These are phyloP conservation scores for Sodiomyces alkalinus DNA, from an alignment of 2,329 filamentous ascomycete genomes.

Conservation along the genomic window DNA sequence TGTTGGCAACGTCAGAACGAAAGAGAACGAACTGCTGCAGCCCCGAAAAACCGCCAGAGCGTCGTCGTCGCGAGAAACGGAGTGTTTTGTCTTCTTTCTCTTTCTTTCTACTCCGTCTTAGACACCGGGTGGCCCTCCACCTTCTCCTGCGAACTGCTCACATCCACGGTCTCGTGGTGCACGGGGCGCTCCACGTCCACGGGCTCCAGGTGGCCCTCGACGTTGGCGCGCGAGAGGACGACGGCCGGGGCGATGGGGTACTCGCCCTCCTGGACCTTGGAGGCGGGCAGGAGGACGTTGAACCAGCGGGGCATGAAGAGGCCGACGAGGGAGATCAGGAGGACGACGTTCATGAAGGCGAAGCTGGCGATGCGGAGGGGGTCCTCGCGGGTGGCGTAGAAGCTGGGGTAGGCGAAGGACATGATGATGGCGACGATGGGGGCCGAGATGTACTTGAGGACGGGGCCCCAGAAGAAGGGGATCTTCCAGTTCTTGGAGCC, in stretches of 20 bases:
- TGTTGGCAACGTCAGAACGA: too few species aligned
- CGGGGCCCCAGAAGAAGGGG: constrained; percentile 6
- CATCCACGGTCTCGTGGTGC: constrained; percentile 1
- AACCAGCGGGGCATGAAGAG: constrained; percentile 8
- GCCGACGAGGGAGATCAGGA: constrained; percentile 4
- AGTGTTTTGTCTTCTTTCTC: too few species aligned
- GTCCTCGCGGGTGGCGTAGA: constrained; percentile 7
- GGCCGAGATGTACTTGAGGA: constrained; percentile 10
- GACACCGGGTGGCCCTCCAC: too few species aligned
- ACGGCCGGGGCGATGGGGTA: constrained; percentile 4
- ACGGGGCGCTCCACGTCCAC: constrained; percentile 1
- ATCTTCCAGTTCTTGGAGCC: constrained; percentile 5
- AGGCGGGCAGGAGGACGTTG: constrained; percentile 6
- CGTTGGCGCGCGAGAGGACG: constrained; percentile 4
- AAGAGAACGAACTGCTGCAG: too few species aligned
- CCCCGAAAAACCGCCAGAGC: too few species aligned
- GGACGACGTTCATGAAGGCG: constrained; percentile 5
- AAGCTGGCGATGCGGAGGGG: constrained; percentile 9
- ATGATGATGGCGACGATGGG: constrained; percentile 9
- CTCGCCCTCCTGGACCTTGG: not conserved
- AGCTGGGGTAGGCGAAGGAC: constrained; percentile 9
- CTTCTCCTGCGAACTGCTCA: not conserved
- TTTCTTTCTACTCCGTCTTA: too few species aligned
- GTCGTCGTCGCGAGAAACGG: too few species aligned
- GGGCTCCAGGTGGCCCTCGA: constrained; percentile 1